phyloP scores from a whole-genome alignment of 169 alveolate species.

The Babesia ovata region DNA sequence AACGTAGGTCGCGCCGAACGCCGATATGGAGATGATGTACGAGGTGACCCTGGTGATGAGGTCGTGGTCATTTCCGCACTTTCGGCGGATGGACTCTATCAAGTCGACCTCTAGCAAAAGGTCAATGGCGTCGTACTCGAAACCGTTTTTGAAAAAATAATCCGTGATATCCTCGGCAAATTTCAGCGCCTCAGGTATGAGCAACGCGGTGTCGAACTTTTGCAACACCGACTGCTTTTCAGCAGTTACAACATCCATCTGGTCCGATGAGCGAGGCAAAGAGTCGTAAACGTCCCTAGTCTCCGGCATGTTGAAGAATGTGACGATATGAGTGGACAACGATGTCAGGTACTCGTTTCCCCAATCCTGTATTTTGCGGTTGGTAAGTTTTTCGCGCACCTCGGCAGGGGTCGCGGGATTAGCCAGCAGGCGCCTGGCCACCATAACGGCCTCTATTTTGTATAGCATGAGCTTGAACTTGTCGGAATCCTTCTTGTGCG shows the following conservation, averaged over 20 bases:
- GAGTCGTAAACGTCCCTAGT: conserved; percentile 29
- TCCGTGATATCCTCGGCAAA: conserved; percentile 49
- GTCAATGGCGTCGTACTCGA: conserved; percentile 66
- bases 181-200: conserved; percentile 50
- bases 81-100: conserved; percentile 46
- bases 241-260: conserved; percentile 19
- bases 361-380: conserved; percentile 61
- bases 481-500: neutral
- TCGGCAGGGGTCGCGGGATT: conserved; percentile 11
- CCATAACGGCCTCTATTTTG: conserved; percentile 54
- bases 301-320: conserved; percentile 25
- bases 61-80: conserved; percentile 58
- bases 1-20: conserved; percentile 45
- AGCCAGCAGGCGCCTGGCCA: conserved; percentile 45
- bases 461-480: conserved; percentile 46
- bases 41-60: conserved; percentile 50
- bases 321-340: conserved; percentile 47
- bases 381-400: conserved; percentile 13
- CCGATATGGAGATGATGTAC: conserved; percentile 46
- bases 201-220: conserved; percentile 13
- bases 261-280: neutral
- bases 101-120: conserved; percentile 62
- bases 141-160: conserved; percentile 55
- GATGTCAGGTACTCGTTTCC: conserved; percentile 66
- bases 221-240: conserved; percentile 8